Evolutionary conservation across 805 yeast genomes (phyloP).

Genomic region (Lipomyces lipofer): DNA sequence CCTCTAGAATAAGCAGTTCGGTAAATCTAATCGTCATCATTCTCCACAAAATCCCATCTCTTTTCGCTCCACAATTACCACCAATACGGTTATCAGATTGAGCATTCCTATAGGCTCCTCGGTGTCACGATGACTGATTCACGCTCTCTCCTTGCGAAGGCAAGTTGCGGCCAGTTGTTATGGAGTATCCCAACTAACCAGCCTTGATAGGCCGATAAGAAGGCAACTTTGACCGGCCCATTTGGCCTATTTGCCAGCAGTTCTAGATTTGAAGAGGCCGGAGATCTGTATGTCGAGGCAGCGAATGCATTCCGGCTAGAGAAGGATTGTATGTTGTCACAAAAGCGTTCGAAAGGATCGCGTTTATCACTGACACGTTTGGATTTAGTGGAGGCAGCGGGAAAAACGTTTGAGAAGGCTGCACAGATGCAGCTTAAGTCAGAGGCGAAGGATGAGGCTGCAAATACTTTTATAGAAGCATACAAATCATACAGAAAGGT

Average conservation of each 20-base stretch:
- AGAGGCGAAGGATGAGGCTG: conserved; percentile 84
- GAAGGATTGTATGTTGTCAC: conserved; percentile 50
- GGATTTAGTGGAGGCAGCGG: conserved; percentile 59
- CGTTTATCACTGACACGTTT: neutral
- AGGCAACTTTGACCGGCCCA: conserved; percentile 62
- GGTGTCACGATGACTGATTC: conserved; percentile 38
- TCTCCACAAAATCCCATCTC: too few relatives aligned
- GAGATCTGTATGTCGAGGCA: conserved; percentile 86
- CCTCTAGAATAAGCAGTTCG: too few relatives aligned
- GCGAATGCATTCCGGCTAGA: conserved; percentile 84
- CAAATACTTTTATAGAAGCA: conserved; percentile 85
- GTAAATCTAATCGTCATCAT: too few relatives aligned
- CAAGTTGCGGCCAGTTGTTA: conserved; percentile 6
- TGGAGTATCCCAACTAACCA: neutral
- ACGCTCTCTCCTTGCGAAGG: conserved; percentile 25
- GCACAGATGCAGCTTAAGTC: conserved; percentile 76
- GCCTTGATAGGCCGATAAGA: conserved; percentile 63
- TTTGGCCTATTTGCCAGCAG: conserved; percentile 50
- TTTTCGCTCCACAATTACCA: too few relatives aligned
- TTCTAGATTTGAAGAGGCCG: conserved; percentile 81
- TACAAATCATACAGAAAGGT: conserved; percentile 79
- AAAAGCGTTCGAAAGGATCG: neutral
- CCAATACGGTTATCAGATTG: too few relatives aligned
- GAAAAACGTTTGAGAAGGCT: conserved; percentile 80
- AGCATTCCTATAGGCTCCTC: too few relatives aligned